phyloP scores from a whole-genome alignment of 495 filamentous ascomycete genomes.

The Umbilicaria muhlenbergii region DNA sequence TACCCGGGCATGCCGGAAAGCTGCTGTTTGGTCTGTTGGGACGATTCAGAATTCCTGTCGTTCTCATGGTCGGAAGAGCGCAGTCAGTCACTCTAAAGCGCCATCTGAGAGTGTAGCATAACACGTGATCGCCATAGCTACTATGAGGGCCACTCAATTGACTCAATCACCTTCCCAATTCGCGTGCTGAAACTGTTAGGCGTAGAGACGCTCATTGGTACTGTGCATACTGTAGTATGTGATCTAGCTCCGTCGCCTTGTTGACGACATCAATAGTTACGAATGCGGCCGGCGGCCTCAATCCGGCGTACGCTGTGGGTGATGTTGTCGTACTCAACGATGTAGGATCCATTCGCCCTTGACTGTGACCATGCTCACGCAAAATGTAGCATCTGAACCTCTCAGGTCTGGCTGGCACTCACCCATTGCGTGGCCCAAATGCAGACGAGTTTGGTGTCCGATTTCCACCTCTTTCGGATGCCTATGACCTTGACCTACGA shows the following conservation, averaged over 20 bases:
- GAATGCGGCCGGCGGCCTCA: slow-evolving; percentile 63
- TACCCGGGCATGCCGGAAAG: slow-evolving; percentile 58
- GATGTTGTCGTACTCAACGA: slow-evolving; percentile 63
- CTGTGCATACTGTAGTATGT: slow-evolving; percentile 10
- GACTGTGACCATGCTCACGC: neutral
- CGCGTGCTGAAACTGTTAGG: slow-evolving; percentile 56
- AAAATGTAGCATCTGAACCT: slow-evolving; percentile 49
- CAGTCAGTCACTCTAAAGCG: slow-evolving; percentile 39
- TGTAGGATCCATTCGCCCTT: slow-evolving; percentile 21
- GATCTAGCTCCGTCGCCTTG: slow-evolving; percentile 3
- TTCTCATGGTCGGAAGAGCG: slow-evolving; percentile 58
- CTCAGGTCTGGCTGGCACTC: slow-evolving; percentile 49
- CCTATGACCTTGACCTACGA: slow-evolving; percentile 57
- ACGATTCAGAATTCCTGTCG: slow-evolving; percentile 34
- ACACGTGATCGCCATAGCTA: slow-evolving; percentile 32
- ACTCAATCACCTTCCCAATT: slow-evolving; percentile 51
- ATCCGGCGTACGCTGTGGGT: slow-evolving; percentile 50
- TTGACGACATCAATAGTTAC: slow-evolving; percentile 34
- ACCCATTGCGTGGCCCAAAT: slow-evolving; percentile 62
- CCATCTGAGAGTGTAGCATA: neutral
- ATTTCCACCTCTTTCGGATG: slow-evolving; percentile 60
- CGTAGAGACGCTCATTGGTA: slow-evolving; percentile 46
- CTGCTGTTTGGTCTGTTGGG: slow-evolving; percentile 54
- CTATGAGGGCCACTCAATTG: slow-evolving; percentile 62
- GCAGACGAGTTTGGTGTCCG: slow-evolving; percentile 49